Evolutionary conservation across 148 eudicot species (phyloP).

Genomic region (Mesembryanthemum crystallinum): DNA sequence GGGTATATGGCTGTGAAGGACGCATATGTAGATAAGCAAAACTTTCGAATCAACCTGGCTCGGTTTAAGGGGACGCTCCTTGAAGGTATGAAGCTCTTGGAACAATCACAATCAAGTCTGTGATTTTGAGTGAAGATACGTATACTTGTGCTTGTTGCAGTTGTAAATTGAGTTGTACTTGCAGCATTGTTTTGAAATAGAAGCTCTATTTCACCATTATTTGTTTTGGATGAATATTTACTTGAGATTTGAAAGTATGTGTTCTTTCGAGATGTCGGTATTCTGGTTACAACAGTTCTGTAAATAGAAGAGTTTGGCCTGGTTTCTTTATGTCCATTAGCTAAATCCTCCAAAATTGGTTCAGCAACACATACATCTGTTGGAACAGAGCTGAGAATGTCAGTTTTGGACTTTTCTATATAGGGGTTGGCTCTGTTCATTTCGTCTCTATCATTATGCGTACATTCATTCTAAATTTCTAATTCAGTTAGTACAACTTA

Average conservation of each 20-base stretch:
- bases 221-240: background rate
- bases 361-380: background rate
- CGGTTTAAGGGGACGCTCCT: conserved; percentile 44
- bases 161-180: conserved; percentile 11
- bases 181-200: background rate
- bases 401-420: too few species aligned
- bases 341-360: too few species aligned
- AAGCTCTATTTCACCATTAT: background rate
- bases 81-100: conserved; percentile 45
- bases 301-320: background rate
- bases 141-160: background rate
- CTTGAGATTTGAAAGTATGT: background rate
- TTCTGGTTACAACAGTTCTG: background rate
- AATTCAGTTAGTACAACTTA: too few species aligned
- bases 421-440: too few species aligned
- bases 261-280: background rate
- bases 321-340: too few species aligned
- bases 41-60: conserved; percentile 36
- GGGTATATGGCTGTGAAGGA: conserved; percentile 42
- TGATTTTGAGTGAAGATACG: background rate
- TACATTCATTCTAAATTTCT: too few species aligned
- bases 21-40: conserved; percentile 49
- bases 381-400: too few species aligned
- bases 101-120: conserved; percentile 2
- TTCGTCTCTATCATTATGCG: too few species aligned